Conservation (phyloP, 1,284 basidiomycete species). For the Neolentinus lepideus region DNA sequence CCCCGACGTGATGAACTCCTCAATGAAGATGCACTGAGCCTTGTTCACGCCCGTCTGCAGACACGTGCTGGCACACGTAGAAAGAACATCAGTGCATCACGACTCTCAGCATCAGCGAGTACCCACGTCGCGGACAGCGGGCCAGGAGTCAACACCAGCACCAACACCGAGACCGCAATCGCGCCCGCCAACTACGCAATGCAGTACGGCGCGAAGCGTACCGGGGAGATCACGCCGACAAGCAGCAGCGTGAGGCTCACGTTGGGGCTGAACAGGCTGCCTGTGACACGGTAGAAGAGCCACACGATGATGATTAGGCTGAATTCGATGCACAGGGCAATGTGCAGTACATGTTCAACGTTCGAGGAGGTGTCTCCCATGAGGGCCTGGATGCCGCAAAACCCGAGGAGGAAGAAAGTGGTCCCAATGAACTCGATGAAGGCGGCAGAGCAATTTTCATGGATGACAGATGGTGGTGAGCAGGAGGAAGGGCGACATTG, state of each 20-base stretch:
- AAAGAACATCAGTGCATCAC: not conserved
- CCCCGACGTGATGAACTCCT: constrained; percentile 50
- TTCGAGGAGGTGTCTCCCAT: constrained; percentile 18
- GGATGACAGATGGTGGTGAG: too few relatives aligned
- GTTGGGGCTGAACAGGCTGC: constrained; percentile 55
- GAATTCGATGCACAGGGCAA: constrained; percentile 49
- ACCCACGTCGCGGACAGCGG: constrained; percentile 38
- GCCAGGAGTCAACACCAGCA: constrained; percentile 45
- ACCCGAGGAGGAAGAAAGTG: constrained; percentile 40
- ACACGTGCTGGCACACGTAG: constrained; percentile 26
- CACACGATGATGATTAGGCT: constrained; percentile 56
- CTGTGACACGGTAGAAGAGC: constrained; percentile 60
- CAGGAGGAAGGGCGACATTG: too few relatives aligned
- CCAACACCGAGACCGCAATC: constrained; percentile 43
- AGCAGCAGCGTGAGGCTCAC: constrained; percentile 48
- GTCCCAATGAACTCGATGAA: constrained; percentile 40
- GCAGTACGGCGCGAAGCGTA: constrained; percentile 46
- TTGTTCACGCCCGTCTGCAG: constrained; percentile 29
- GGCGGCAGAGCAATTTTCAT: constrained; percentile 31
- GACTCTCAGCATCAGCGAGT: constrained; percentile 2
- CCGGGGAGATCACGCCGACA: constrained; percentile 45
- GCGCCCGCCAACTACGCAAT: constrained; percentile 48
- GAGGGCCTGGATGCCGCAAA: constrained; percentile 45
- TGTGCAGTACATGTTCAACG: constrained; percentile 40
- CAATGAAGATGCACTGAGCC: constrained; percentile 49